These are phyloP conservation scores for Colletotrichum eleusines DNA, from an alignment of 2,329 filamentous ascomycete genomes.

Conservation along the genomic window DNA sequence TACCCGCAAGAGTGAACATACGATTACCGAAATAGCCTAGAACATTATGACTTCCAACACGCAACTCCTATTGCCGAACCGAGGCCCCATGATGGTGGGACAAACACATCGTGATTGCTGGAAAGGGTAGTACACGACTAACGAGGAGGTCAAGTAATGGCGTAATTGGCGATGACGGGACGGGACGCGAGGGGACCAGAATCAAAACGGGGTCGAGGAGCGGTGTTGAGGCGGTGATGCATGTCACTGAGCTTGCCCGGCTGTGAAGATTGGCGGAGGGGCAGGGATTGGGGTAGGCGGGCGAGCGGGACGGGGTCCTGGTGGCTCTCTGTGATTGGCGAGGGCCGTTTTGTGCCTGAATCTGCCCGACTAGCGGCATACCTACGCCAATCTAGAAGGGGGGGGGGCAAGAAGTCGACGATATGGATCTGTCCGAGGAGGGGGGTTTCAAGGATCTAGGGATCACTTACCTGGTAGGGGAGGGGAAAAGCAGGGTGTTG, in stretches of 20 bases:
- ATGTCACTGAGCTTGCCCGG: conserved; percentile 40
- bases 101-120: conserved; percentile 28
- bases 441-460: conserved; percentile 10
- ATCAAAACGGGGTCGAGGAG: conserved; percentile 33
- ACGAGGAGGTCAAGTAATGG: conserved; percentile 15
- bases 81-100: conserved; percentile 6
- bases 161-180: conserved; percentile 32
- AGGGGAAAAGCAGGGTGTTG: neutral
- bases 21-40: conserved; percentile 39
- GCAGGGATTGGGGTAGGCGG: conserved; percentile 22
- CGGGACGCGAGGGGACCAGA: conserved; percentile 25
- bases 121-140: conserved; percentile 16
- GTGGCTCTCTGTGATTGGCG: conserved; percentile 30
- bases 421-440: conserved; percentile 30
- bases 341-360: conserved; percentile 39
- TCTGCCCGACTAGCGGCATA: conserved; percentile 42
- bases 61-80: conserved; percentile 27
- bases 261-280: conserved; percentile 36
- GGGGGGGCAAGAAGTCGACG: conserved; percentile 8
- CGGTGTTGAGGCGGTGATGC: conserved; percentile 42
- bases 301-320: conserved; percentile 28
- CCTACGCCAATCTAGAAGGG: conserved; percentile 37
- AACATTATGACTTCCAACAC: conserved; percentile 34
- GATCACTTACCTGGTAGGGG: no score
- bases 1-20: conserved; percentile 28